A percentile compares a stretch with the other conserved stretches of the same genome.
phyloP scores from a whole-genome alignment of 768 basidiomycete genomes.

The Amanita inopinata region DNA sequence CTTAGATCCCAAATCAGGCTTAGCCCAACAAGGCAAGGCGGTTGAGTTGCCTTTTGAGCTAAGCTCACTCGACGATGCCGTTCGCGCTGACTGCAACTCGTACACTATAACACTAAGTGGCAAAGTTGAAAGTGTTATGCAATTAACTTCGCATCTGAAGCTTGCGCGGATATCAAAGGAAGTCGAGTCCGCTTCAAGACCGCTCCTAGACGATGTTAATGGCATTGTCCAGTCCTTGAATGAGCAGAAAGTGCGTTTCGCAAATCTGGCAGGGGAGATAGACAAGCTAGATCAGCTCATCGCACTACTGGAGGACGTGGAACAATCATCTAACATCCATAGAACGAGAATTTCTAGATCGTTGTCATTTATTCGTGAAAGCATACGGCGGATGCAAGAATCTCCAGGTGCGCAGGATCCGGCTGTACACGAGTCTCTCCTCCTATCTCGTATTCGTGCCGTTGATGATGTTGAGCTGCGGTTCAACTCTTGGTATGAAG shows the following conservation, averaged over 20 bases:
- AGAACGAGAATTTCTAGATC: conserved; percentile 33
- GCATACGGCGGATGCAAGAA: conserved; percentile 47
- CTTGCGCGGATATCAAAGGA: conserved; percentile 44
- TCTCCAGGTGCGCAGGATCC: conserved; percentile 32
- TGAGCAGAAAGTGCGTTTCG: conserved; percentile 26
- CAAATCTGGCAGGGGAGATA: conserved; percentile 17
- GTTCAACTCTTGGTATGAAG: conserved; percentile 39
- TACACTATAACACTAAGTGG: conserved; percentile 54
- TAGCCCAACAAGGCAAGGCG: conserved; percentile 20
- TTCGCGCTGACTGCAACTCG: conserved; percentile 63
- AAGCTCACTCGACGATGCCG: conserved; percentile 47
- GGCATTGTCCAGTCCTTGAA: conserved; percentile 29
- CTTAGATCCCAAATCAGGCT: conserved; percentile 25
- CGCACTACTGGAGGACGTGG: conserved; percentile 25
- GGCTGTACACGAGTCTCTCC: conserved; percentile 36
- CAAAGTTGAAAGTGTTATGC: conserved; percentile 38
- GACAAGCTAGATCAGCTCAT: conserved; percentile 27
- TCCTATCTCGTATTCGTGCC: conserved; percentile 36
- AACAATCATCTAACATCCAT: conserved; percentile 23
- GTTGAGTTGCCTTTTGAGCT: conserved; percentile 48
- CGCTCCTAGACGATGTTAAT: conserved; percentile 28
- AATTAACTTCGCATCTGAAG: conserved; percentile 37
- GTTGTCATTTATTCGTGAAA: conserved; percentile 43
- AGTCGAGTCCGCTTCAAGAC: conserved; percentile 34
- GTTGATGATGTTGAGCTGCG: conserved; percentile 43